Base-by-base conservation (phyloP, 441 rosid genomes). In the Brassica balearica region DNA sequence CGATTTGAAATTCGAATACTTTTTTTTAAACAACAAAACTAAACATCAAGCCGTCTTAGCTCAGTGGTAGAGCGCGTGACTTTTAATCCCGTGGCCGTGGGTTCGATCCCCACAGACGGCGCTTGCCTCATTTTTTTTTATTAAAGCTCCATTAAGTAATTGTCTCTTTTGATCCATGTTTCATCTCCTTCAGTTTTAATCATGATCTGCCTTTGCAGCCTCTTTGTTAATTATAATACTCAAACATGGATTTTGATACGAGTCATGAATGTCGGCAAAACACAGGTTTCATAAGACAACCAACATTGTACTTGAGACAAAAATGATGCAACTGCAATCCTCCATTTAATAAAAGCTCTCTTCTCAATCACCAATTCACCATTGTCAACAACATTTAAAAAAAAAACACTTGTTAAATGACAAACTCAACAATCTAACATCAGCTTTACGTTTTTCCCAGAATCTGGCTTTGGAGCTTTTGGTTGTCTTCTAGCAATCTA, bases 401-500 rank as follows among this genome's bases (percentile, higher is more conserved):
- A 41, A n/a, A 66, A 67, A 23, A 12, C 38, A 32, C 27, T 43
- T 53, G 41, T 29, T 69, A 25, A 64, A 64, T 17, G 65, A 69
- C 56, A 29, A 69, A 69, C 65, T 43, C 29, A 19, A 56, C 15
- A 59, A 61, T 51, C 34, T 67, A 51, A 53, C 36, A 68, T 73
- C 48, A 79, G 17, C 32, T 77, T 69, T 76, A 82, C 15, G 84
- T 65, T 80, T 70, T 60, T 17, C 95, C 93, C 74, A 75, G 46
- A 80, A 85, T 87, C 74, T 86, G 89, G 74, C 81, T 86, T 84
- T 95, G 99, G 59, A 96, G 97, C 69, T 84, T 87, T 77, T 96
- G 98, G 83, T 96, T 96, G 74, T 91, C 95, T 85, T 96, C 98
- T 34, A 96, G 80, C 55, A 96, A 75, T 36, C 90, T 90, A 71